Percentiles rank a stretch among this genome's conserved stretches.
Evolutionary conservation across 768 basidiomycete species (phyloP).

Genomic region (Mycena albidolilacea): DNA sequence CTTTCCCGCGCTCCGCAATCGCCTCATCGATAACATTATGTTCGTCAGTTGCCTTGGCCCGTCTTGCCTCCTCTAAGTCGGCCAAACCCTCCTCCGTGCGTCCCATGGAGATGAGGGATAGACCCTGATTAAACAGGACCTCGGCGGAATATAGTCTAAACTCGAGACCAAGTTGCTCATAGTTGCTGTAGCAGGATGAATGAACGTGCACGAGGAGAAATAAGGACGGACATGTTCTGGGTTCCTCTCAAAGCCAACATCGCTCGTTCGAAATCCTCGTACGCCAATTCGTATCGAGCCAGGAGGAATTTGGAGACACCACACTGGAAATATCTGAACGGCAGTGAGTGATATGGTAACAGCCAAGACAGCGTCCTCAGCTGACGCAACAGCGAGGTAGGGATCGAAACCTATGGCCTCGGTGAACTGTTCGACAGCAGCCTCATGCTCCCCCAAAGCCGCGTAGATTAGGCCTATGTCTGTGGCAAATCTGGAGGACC

Average conservation of each 20-base stretch:
- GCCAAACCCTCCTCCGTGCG: conserved; percentile 73
- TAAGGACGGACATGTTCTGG: conserved; percentile 77
- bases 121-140: conserved; percentile 91
- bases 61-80: conserved; percentile 78
- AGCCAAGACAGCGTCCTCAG: conserved; percentile 38
- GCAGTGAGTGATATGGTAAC: conserved; percentile 28
- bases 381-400: conserved; percentile 88
- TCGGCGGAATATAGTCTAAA: conserved; percentile 92
- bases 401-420: conserved; percentile 13
- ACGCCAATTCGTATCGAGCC: conserved; percentile 79
- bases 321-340: conserved; percentile 50
- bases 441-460: not conserved
- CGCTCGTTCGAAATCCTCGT: conserved; percentile 88
- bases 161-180: conserved; percentile 93
- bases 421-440: conserved; percentile 38
- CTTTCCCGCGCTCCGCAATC: conserved; percentile 82
- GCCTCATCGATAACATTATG: conserved; percentile 96
- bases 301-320: conserved; percentile 89
- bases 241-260: conserved; percentile 86
- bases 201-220: conserved; percentile 23
- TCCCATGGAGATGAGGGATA: conserved; percentile 82
- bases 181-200: conserved; percentile 68
- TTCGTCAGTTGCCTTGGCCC: conserved; percentile 83
- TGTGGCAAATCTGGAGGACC: not conserved
- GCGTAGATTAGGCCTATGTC: not conserved